Conservation (phyloP, 257 asterid genomes). For the Nicotiana tomentosiformis region DNA sequence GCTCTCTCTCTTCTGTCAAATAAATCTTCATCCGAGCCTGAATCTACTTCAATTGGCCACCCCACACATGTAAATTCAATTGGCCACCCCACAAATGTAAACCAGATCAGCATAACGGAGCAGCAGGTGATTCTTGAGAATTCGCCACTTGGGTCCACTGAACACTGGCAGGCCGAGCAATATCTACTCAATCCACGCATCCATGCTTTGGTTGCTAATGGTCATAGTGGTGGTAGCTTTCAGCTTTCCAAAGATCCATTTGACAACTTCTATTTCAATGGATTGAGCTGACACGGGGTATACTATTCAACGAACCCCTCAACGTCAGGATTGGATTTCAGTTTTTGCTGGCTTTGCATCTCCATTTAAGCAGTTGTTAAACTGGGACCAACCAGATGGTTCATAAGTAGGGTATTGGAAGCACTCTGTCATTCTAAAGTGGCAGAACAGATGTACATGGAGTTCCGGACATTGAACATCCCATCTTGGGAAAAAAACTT, state of each 20-base stretch:
- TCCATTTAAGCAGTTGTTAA: neutral
- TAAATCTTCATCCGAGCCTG: conserved; percentile 40
- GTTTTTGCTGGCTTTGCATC: neutral
- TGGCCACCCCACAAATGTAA: neutral
- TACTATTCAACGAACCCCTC: neutral
- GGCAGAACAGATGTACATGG: neutral
- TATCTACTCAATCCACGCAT: conserved; percentile 23
- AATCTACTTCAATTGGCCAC: conserved; percentile 26
- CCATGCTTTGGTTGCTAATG: conserved; percentile 20
- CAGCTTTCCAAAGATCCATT: conserved; percentile 39
- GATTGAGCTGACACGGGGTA: conserved; percentile 21
- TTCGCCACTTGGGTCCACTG: conserved; percentile 45
- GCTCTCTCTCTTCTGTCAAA: conserved; percentile 99
- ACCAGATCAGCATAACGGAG: conserved; percentile 18
- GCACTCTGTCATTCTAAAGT: neutral
- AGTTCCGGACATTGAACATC: neutral
- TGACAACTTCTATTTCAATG: conserved; percentile 40
- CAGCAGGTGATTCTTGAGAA: conserved; percentile 38
- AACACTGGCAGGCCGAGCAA: conserved; percentile 46
- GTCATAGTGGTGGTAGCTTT: conserved; percentile 24
- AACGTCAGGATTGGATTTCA: neutral
- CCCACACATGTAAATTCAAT: conserved; percentile 17
- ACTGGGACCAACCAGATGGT: neutral
- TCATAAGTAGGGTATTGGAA: neutral
- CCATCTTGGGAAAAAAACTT: neutral